Base-by-base conservation (phyloP, 2,329 filamentous ascomycete genomes). In the Beauveria pseudobassiana region DNA sequence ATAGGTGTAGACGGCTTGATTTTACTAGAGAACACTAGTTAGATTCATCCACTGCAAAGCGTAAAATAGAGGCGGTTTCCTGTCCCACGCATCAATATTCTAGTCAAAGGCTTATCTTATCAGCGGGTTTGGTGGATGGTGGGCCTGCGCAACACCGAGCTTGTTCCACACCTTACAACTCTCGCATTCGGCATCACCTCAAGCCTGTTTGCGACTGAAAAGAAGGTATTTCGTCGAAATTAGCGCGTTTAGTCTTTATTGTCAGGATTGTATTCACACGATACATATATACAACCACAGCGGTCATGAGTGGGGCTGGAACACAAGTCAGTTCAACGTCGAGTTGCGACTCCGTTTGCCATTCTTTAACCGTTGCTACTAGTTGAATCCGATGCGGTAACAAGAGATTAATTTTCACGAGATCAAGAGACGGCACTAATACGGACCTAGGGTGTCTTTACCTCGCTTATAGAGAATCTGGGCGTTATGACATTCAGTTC, bases 401-500 rank as follows among this genome's bases (percentile, higher is more conserved):
- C 68, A 84, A 78, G 12, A 40, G 5, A 53, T n/a, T 16, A 5
- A 3, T 20, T 50, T 30, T 38, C 34, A 22, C 34, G 22, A 34
- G 3, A 26, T 1, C 14, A 26, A 28, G n/a, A 8, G 22, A 10
- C n/a, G 40, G 43, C 20, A 54, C 63, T 63, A 53, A 64, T 59
- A 57, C 70, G 34, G 26, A 6, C 14, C 9, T 43, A 85, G 93
- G 95, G 95, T 71, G 93, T 99, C 72, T 99, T 99, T 79, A 99
- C 95, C 66, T 96, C 92, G 71, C 86, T 99, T 64, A 89, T 99
- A 72, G 92, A 97, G 67, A 84, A 82, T 70, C 88, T 99, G 65
- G 95, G 95, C 56, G 93, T 96, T 69, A 89, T 93, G 87, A 91
- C 72, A 91, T 98, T 2, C 95, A 99, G 76, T 98, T 97, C 73